Percentiles rank a stretch among this genome's conserved stretches.
Evolutionary conservation across 2,329 filamentous ascomycete species (phyloP).

Genomic region (Botryosphaeria agaves): DNA sequence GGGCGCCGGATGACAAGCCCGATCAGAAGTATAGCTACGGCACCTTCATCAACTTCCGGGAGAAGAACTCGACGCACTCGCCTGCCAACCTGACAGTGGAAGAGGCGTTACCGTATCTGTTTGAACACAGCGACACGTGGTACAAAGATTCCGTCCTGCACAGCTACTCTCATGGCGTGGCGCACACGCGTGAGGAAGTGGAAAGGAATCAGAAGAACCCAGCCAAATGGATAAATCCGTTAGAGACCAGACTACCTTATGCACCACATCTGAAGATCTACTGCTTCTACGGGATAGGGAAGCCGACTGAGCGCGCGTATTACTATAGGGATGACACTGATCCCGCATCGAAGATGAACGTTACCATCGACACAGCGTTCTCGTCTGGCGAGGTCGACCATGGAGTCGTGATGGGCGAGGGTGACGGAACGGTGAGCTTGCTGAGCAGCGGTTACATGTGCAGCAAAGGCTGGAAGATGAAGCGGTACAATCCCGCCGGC

Average conservation of each 20-base stretch:
- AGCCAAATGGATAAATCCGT: conserved; percentile 82
- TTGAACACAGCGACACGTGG: conserved; percentile 69
- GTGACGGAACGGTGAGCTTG: conserved; percentile 91
- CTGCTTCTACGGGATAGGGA: conserved; percentile 93
- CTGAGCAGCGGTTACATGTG: conserved; percentile 94
- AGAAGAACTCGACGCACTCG: conserved; percentile 31
- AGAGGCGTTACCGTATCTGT: conserved; percentile 60
- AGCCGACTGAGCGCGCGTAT: conserved; percentile 82
- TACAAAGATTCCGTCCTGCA: conserved; percentile 55
- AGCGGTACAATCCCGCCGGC: conserved; percentile 79
- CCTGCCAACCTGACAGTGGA: conserved; percentile 61
- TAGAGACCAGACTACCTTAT: conserved; percentile 72
- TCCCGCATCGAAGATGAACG: conserved; percentile 46
- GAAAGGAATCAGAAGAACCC: conserved; percentile 40
- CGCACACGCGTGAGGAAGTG: conserved; percentile 62
- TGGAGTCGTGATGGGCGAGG: conserved; percentile 89
- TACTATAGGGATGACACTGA: conserved; percentile 67
- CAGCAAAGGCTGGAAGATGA: conserved; percentile 82
- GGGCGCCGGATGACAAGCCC: conserved; percentile 73
- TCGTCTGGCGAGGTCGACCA: conserved; percentile 45
- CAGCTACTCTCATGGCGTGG: conserved; percentile 79
- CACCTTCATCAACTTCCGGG: conserved; percentile 68
- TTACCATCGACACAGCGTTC: conserved; percentile 35
- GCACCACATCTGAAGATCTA: conserved; percentile 87
- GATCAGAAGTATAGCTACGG: conserved; percentile 61